Percentiles rank a stretch among this genome's conserved stretches.
phyloP scores from a whole-genome alignment of 495 filamentous ascomycete species.

The Articulospora tetracladia region DNA sequence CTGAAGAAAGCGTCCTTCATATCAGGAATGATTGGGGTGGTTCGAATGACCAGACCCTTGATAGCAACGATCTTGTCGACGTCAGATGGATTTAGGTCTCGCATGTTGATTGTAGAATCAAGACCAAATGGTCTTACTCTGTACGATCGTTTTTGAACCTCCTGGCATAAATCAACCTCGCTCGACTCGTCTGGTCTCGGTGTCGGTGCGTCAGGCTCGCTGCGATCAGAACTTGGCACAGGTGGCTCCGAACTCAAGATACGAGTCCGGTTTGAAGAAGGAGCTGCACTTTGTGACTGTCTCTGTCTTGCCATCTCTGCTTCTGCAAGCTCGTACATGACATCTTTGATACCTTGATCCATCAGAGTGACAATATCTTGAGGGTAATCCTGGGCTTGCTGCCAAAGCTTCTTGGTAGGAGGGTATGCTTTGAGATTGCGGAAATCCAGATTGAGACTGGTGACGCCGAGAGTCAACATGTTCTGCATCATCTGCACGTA shows the following conservation, averaged over 20 bases:
- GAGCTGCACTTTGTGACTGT: constrained; percentile 39
- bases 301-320: constrained; percentile 68
- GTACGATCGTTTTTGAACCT: constrained; percentile 47
- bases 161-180: constrained; percentile 53
- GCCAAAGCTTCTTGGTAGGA: constrained; percentile 87
- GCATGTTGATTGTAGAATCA: constrained; percentile 82
- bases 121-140: constrained; percentile 89
- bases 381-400: constrained; percentile 88
- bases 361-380: constrained; percentile 95
- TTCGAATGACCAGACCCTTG: constrained; percentile 94
- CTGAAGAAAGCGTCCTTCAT: constrained; percentile 96
- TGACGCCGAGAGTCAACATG: constrained; percentile 82
- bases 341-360: constrained; percentile 90
- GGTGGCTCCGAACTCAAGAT: constrained; percentile 66
- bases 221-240: constrained; percentile 68
- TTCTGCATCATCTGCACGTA: constrained; percentile 85
- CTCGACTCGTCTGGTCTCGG: constrained; percentile 30
- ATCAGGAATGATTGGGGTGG: constrained; percentile 94
- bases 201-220: constrained; percentile 38
- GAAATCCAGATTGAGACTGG: constrained; percentile 80
- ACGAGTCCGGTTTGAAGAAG: constrained; percentile 28
- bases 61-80: constrained; percentile 96
- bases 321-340: constrained; percentile 84
- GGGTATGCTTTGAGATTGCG: constrained; percentile 92
- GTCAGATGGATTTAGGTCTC: constrained; percentile 86